Evolutionary conservation across 768 basidiomycete genomes (phyloP), one percentile per base, ranked within the genome.

Genomic region (Rhodotorula paludigena): DNA sequence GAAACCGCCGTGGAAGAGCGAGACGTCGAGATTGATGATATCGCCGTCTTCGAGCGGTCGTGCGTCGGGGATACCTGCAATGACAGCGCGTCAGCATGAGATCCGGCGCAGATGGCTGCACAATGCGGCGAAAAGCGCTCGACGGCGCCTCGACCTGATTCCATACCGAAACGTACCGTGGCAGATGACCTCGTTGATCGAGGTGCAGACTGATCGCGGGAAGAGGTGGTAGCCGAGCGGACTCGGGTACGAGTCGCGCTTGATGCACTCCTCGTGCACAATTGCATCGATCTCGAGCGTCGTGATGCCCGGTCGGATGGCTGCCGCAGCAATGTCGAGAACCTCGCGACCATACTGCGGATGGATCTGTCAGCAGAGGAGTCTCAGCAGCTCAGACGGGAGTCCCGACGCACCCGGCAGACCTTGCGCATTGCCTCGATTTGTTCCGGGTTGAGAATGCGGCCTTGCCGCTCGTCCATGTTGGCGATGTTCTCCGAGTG

Each of bases 151-250:
- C 25, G 10, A 23, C 11, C 32, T 38, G 44, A 45, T 20, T 3
- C 28, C 60, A n/a, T n/a, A n/a, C n/a, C n/a, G 32, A 1, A 3
- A 23, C 66, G n/a, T 5, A 68, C 94, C 96, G 78, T 99, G 96
- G 78, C 96, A 98, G 74, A 99, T 93, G 60, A 85, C 88, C 79
- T 98, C 96, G 78, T 99, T 99, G 30, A 98, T 79, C 5, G 42
- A 88, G 86, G 89, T 92, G 88, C 96, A 99, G 44, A 94, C 85
- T 38, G 92, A 97, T 82, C 97, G 97, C 20, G 96, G 94, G 77
- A 87, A 98, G 42, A 84, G 82, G 59, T 87, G 84, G 79, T 99
- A 99, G 76, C 90, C 90, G 67, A 98, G 81, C 51, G 96, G 90
- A 35, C 90, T 92, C 2, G 96, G 96, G 79, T 99, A 99, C 32